Base-by-base conservation (phyloP, 805 yeast species). In the Tetrapisispora taiwanensis region DNA sequence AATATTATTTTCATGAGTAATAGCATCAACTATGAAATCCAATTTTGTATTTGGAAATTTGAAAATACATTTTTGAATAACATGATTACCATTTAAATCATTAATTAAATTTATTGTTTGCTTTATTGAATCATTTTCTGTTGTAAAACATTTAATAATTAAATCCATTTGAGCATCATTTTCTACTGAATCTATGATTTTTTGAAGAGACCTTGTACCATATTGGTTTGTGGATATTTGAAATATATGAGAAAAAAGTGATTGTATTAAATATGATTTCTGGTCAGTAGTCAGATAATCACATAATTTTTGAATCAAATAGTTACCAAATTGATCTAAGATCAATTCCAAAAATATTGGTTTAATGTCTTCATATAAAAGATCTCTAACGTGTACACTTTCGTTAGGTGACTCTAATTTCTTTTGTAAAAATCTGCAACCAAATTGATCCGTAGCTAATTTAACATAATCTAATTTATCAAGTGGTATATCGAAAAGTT, bases 71-170 rank as follows among this genome's bases (percentile, higher is more conserved):
- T 84, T 84, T 60, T 83, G 90, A 44, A 84, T 79, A 13, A 84
- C 90, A 58, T 84, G 94, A 52, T 84, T 84, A 18, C 92, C 94
- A 56, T 84, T 84, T 50, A 83, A 66, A 59, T 84, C 92, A 56
- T 81, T 83, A 53, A 83, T 81, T 48, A 84, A 65, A 39, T 75
- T 76, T 28, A 83, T 84, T 46, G 84, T 75, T 55, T 77, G 76
- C 15, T 79, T 65, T 14, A 68, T 56, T 7, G 72, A 52, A 18
- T 68, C 63, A 43, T 61, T 67, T 51, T 51, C 53, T 41, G 51
- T 63, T 41, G 57, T 54, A 34, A 78, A 68, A 7, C 83, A 82
- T 46, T 63, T 65, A 24, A 70, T 67, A 35, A 79, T 67, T 37
- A 76, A 55, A 42, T 67, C 69, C 47, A 76, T 71, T 56, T 83